phyloP scores from a whole-genome alignment of 2,329 filamentous ascomycete species.

The Colletotrichum sp. region DNA sequence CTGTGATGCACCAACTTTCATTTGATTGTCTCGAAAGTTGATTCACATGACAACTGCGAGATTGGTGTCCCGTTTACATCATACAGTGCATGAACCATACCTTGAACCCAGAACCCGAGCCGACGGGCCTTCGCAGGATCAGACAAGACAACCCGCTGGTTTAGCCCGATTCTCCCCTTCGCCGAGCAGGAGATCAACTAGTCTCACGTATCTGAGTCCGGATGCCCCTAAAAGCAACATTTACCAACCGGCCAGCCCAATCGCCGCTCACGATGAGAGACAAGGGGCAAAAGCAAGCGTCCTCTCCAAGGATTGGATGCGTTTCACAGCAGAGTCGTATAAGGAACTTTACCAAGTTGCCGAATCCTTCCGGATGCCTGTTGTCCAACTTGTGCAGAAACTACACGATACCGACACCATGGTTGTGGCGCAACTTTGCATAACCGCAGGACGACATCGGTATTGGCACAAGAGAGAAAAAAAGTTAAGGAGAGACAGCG shows the following conservation, averaged over 20 bases:
- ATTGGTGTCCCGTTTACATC: background rate
- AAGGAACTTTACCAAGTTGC: background rate
- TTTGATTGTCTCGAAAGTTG: background rate
- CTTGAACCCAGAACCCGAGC: background rate
- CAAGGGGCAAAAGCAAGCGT: background rate
- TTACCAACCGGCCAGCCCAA: background rate
- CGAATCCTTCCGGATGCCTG: background rate
- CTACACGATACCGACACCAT: conserved; percentile 18
- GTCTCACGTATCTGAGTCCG: background rate
- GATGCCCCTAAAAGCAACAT: background rate
- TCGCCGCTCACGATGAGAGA: background rate
- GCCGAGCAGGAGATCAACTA: background rate
- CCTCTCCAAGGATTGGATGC: background rate
- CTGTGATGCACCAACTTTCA: background rate
- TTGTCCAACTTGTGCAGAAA: background rate
- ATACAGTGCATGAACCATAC: background rate
- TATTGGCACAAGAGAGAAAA: background rate
- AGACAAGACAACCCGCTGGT: background rate
- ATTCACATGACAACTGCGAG: background rate
- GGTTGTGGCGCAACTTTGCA: conserved; percentile 24
- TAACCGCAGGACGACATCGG: background rate
- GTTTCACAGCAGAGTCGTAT: conserved; percentile 9
- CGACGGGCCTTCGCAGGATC: background rate
- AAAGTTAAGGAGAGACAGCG: background rate
- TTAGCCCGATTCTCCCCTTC: background rate